Percentiles rank a stretch among this genome's conserved stretches.
These are phyloP conservation scores for Hymenoscyphus scutula DNA, from an alignment of 2,329 filamentous ascomycete genomes.

Conservation along the genomic window DNA sequence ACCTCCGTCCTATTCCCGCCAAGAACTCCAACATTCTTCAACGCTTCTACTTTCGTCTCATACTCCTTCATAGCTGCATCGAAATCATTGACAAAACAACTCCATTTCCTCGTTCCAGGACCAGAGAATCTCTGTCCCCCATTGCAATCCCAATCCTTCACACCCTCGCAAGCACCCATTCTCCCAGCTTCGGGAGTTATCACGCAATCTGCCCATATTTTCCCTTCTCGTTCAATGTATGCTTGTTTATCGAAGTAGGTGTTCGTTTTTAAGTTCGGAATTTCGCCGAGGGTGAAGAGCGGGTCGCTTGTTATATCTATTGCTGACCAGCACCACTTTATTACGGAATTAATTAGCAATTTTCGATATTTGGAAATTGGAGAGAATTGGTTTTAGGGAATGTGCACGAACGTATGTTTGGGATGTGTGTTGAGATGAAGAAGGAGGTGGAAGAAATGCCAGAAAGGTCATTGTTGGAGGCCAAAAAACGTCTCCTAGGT, in stretches of 20 bases:
- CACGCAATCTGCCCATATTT: constrained; percentile 27
- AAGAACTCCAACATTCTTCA: background rate
- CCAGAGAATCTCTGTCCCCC: constrained; percentile 27
- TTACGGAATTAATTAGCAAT: background rate
- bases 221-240: constrained; percentile 27
- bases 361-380: background rate
- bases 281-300: constrained; percentile 25
- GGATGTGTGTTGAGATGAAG: constrained; percentile 12
- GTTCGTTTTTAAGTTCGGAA: constrained; percentile 26
- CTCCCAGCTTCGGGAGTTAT: constrained; percentile 29
- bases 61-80: constrained; percentile 8
- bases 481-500: constrained; percentile 33
- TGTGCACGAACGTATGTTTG: constrained; percentile 14
- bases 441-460: constrained; percentile 27
- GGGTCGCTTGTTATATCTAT: constrained; percentile 20
- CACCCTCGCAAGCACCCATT: constrained; percentile 26
- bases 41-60: constrained; percentile 4
- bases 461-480: constrained; percentile 32
- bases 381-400: background rate
- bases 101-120: constrained; percentile 28
- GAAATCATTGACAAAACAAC: constrained; percentile 18
- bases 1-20: background rate
- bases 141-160: constrained; percentile 20
- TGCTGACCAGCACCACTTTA: constrained; percentile 28
- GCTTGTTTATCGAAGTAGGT: constrained; percentile 29